phyloP scores from a whole-genome alignment of 2,329 filamentous ascomycete genomes.

The Emericellopsis cladophorae region DNA sequence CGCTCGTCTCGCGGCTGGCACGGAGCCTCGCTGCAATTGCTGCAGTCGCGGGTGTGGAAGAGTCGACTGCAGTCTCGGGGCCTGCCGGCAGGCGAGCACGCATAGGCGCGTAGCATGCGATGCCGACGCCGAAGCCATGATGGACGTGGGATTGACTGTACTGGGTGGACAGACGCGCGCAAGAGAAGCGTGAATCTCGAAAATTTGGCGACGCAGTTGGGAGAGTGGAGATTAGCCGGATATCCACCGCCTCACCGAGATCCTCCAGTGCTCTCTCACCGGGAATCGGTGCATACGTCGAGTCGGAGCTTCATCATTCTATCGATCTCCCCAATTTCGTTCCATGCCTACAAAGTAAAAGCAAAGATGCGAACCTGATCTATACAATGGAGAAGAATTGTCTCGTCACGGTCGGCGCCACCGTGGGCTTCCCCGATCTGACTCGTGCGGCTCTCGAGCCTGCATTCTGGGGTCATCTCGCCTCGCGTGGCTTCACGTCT shows the following conservation, averaged over 20 bases:
- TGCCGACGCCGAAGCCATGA: slow-evolving; percentile 18
- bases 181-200: slow-evolving; percentile 1
- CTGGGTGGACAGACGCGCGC: neutral
- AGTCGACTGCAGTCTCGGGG: slow-evolving; percentile 10
- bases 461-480: slow-evolving; percentile 50
- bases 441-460: slow-evolving; percentile 51
- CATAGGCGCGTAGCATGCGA: slow-evolving; percentile 23
- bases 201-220: slow-evolving; percentile 1
- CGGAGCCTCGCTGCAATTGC: slow-evolving; percentile 9
- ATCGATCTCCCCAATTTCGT: too few relatives aligned
- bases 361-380: neutral
- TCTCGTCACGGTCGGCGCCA: slow-evolving; percentile 88
- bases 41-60: slow-evolving; percentile 3
- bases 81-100: slow-evolving; percentile 17
- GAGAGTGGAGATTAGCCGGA: neutral
- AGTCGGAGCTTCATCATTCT: neutral
- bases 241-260: neutral
- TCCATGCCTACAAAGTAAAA: too few relatives aligned
- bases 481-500: slow-evolving; percentile 49
- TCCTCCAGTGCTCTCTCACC: neutral
- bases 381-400: slow-evolving; percentile 29
- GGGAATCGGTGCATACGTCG: neutral
- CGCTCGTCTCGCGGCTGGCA: slow-evolving; percentile 8
- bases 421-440: slow-evolving; percentile 66
- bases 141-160: neutral